Evolutionary conservation across 2,329 filamentous ascomycete genomes (phyloP), one percentile per base, ranked within the genome.

Genomic region (Coniochaeta sp.): DNA sequence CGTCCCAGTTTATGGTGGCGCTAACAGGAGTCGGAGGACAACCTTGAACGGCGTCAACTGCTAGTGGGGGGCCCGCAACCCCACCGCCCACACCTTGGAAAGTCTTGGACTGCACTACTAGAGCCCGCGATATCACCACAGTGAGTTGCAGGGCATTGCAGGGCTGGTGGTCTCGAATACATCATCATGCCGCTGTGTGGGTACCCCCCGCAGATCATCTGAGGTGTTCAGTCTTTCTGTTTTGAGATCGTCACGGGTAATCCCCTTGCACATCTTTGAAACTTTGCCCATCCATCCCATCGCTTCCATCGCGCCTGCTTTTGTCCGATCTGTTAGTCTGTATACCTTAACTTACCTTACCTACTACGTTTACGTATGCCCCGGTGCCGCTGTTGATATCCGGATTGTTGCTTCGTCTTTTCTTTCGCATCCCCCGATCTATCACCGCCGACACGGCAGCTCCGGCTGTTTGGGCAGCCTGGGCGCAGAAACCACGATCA

Each of bases 151-250:
- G n/a, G n/a, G n/a, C n/a, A n/a, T n/a, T 50, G 44, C 44, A 50
- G 44, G 44, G 44, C 4, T 50, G 26, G 44, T 17, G 42, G 47
- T 47, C 42, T 47, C 42, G 24, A 52, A 52, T 52, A 52, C 47
- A 52, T 52, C 47, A 52, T 52, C 47, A 52, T 52, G 47, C 30
- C n/a, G 47, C 47, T 28, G 47, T 52, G 47, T 52, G 47, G 47
- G n/a, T 26, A n/a, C n/a, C 47, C 47, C 47, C 24, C 47, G 47
- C 47, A 52, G 47, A 26, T 52, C 47, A 28, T 52, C 47, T 52
- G 47, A 14, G 30, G 24, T n/a, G 22, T 28, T 14, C 30, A 12
- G 42, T 52, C 47, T 28, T 52, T 30, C 47, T 28, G 5, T 17
- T 52, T 30, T 28, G 47, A 52, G 47, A 52, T 52, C 47, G 14